Conservation (phyloP, 768 basidiomycete genomes). For the Terana coerulea region DNA sequence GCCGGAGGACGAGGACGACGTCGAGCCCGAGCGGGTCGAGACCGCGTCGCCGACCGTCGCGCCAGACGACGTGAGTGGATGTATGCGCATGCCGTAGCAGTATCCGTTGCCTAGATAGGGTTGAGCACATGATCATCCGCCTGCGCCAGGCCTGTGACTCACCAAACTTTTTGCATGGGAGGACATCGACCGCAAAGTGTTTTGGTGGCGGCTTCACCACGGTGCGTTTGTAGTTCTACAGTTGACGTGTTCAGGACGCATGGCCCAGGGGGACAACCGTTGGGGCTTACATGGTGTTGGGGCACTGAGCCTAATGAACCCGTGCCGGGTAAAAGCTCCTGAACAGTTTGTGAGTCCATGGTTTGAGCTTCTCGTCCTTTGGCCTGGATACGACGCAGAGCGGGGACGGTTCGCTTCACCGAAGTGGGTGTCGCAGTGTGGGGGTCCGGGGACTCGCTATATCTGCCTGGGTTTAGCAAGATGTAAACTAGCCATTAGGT, state of each 20-base stretch:
- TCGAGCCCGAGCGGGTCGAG: slow-evolving; percentile 3
- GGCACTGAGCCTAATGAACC: slow-evolving; percentile 6
- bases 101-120: slow-evolving; percentile 50
- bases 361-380: too few species aligned
- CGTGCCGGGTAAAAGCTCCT: slow-evolving; percentile 5
- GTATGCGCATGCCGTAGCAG: slow-evolving; percentile 62
- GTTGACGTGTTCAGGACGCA: not conserved
- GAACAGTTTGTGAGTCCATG: slow-evolving; percentile 10
- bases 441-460: too few species aligned
- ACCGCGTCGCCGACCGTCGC: not conserved
- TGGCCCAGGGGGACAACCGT: not conserved
- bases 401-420: too few species aligned
- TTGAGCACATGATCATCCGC: slow-evolving; percentile 1
- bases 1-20: slow-evolving; percentile 9
- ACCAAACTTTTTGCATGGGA: slow-evolving; percentile 54
- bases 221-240: slow-evolving; percentile 58
- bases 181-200: slow-evolving; percentile 55
- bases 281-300: slow-evolving; percentile 6
- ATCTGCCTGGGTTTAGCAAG: too few species aligned
- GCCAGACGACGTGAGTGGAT: slow-evolving; percentile 35
- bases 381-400: too few species aligned
- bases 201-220: slow-evolving; percentile 56
- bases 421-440: too few species aligned
- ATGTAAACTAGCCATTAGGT: too few species aligned
- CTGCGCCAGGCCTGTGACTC: slow-evolving; percentile 2